Base-by-base conservation (phyloP, 306 rosid species). In the Lablab purpureus region DNA sequence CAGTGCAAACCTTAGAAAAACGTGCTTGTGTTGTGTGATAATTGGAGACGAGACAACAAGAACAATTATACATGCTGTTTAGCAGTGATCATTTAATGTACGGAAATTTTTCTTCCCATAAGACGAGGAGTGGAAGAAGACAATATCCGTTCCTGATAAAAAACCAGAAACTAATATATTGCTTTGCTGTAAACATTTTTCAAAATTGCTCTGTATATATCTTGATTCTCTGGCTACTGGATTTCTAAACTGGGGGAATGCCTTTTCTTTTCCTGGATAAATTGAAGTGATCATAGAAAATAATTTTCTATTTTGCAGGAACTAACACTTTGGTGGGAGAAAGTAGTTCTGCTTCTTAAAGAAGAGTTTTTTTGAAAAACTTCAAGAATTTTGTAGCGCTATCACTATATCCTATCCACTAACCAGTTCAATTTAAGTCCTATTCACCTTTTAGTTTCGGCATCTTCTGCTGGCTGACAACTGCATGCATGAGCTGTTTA, bases 51-150 rank as follows among this genome's bases (percentile, higher is more conserved):
- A 6, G 65, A 30, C 32, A 30, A 47, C 52, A 47, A 30, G 72
- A 41, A 55, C 67, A 55, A 40, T 8, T 64, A 47, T 47, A 34
- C 51, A 21, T 65, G 54, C 64, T 32, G 19, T 64, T 50, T 59
- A 45, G 32, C 13, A 59, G 36, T 7, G 5, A n/a, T 21, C 50
- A 8, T 64, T 49, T 25, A 49, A 8, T 28, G 12, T 75, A 47
- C 63, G 49, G 71, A 63, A 32, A 60, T 5, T 46, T 43, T 62
- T 46, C 47, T 62, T 74, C 60, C 49, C 30, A 28, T 46, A 27
- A 75, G 59, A 15, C 37, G 47, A 45, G 60, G 6, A 62, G 9
- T 62, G 34, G 60, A 34, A 46, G 17, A 63, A 46, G 47, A 63
- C 22, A 46, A 30, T 63, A 13, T 21, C 14, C 36, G 21, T 30